phyloP scores from a whole-genome alignment of 2,329 filamentous ascomycete genomes.

The Phyllosticta paracitricarpa region DNA sequence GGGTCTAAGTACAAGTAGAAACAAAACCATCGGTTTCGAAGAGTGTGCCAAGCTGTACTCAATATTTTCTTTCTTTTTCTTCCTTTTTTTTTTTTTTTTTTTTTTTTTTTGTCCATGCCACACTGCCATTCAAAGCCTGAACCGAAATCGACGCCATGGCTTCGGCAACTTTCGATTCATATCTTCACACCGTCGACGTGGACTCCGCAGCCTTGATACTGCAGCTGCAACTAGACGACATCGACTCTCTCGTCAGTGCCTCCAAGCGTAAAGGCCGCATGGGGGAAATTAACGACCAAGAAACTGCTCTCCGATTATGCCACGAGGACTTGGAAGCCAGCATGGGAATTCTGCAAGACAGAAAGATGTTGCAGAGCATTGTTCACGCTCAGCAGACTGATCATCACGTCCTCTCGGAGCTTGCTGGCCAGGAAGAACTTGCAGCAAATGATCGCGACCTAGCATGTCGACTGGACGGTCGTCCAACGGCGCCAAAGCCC shows the following conservation, averaged over 20 bases:
- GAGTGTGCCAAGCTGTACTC: too few relatives aligned
- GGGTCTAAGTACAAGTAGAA: too few relatives aligned
- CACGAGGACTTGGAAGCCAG: background rate
- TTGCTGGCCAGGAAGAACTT: background rate
- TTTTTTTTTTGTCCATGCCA: too few relatives aligned
- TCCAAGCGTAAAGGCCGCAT: background rate
- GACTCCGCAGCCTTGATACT: background rate
- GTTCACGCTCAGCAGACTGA: background rate
- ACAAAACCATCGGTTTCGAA: too few relatives aligned
- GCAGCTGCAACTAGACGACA: constrained; percentile 6
- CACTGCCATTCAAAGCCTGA: too few relatives aligned
- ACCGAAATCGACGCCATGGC: too few relatives aligned
- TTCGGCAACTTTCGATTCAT: too few relatives aligned
- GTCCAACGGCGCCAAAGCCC: too few relatives aligned
- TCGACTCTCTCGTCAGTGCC: background rate
- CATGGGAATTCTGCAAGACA: background rate
- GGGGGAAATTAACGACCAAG: background rate
- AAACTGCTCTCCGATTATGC: background rate
- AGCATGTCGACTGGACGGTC: background rate
- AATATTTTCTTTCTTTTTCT: too few relatives aligned
- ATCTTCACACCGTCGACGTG: background rate
- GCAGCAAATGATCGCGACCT: background rate
- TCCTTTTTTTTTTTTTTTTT: too few relatives aligned
- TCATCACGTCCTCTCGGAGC: background rate
- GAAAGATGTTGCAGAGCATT: constrained; percentile 3